phyloP scores from a whole-genome alignment of 2,329 filamentous ascomycete species.

The Colletotrichum cuscutae region DNA sequence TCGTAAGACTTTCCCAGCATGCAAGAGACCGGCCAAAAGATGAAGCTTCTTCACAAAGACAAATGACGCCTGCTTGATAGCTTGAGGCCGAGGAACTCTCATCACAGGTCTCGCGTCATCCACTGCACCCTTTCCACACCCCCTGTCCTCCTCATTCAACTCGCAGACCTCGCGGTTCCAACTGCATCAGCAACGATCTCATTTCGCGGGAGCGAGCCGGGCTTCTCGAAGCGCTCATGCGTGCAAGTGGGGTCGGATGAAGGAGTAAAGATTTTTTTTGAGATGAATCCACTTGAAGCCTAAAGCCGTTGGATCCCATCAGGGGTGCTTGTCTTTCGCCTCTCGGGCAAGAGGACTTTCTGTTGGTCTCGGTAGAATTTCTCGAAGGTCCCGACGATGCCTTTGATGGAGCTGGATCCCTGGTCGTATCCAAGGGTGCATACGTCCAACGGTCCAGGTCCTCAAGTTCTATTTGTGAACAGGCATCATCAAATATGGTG shows the following conservation, averaged over 20 bases:
- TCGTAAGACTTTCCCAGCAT: not conserved
- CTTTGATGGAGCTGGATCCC: not conserved
- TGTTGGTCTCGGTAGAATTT: not conserved
- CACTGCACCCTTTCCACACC: not conserved
- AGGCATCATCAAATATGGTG: too few relatives aligned
- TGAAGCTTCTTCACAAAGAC: not conserved
- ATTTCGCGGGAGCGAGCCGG: slow-evolving; percentile 16
- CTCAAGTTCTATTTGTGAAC: not conserved
- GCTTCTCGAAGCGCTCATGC: slow-evolving; percentile 1
- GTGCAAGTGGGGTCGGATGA: not conserved
- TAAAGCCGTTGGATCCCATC: not conserved
- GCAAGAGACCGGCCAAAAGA: not conserved
- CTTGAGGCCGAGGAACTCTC: not conserved
- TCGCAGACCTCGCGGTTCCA: not conserved
- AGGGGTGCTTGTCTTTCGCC: not conserved
- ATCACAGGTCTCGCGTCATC: not conserved
- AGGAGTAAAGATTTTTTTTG: not conserved
- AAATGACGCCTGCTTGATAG: not conserved
- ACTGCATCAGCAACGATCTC: not conserved
- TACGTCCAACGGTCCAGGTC: not conserved
- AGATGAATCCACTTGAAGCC: slow-evolving; percentile 3
- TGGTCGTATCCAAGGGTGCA: not conserved
- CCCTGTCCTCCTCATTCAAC: not conserved
- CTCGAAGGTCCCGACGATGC: not conserved
- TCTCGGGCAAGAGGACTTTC: not conserved